Evolutionary conservation across 2,329 filamentous ascomycete genomes (phyloP).

Genomic region (Capronia americana): DNA sequence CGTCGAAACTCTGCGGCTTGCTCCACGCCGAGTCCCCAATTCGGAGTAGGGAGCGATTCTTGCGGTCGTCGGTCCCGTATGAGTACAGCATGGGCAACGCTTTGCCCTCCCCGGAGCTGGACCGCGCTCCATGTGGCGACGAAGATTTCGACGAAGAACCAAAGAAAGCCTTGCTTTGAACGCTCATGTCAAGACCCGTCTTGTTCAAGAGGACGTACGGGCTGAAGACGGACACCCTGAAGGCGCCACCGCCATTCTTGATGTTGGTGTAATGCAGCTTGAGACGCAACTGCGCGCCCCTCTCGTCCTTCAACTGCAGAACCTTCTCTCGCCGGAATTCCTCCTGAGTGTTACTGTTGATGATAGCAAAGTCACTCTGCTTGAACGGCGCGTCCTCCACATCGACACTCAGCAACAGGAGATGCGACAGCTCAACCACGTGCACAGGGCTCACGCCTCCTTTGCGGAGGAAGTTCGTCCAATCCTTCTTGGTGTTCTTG

Average conservation of each 20-base stretch:
- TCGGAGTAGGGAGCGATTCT: constrained; percentile 86
- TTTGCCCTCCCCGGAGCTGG: constrained; percentile 62
- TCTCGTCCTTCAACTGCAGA: constrained; percentile 81
- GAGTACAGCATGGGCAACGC: constrained; percentile 96
- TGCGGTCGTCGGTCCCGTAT: constrained; percentile 83
- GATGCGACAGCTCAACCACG: constrained; percentile 92
- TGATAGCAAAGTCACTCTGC: constrained; percentile 93
- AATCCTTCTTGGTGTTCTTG: constrained; percentile 97
- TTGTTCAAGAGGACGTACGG: constrained; percentile 96
- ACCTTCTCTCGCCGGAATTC: constrained; percentile 86
- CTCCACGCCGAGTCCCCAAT: constrained; percentile 94
- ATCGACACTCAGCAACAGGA: constrained; percentile 89
- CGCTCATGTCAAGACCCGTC: constrained; percentile 85
- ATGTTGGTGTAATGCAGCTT: constrained; percentile 90
- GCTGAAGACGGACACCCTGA: constrained; percentile 93
- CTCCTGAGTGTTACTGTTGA: constrained; percentile 85
- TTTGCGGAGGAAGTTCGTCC: constrained; percentile 97
- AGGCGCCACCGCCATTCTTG: constrained; percentile 90
- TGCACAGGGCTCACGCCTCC: constrained; percentile 97
- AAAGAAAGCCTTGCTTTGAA: constrained; percentile 87
- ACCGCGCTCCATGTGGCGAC: constrained; percentile 76
- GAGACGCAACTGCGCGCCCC: constrained; percentile 78
- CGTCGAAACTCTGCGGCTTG: constrained; percentile 96
- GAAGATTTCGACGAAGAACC: constrained; percentile 80
- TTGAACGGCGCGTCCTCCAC: constrained; percentile 97